A percentile compares a stretch with the other conserved stretches of the same genome.
Evolutionary conservation across 2,329 filamentous ascomycete genomes (phyloP).

Genomic region (Westerdykella ornata): DNA sequence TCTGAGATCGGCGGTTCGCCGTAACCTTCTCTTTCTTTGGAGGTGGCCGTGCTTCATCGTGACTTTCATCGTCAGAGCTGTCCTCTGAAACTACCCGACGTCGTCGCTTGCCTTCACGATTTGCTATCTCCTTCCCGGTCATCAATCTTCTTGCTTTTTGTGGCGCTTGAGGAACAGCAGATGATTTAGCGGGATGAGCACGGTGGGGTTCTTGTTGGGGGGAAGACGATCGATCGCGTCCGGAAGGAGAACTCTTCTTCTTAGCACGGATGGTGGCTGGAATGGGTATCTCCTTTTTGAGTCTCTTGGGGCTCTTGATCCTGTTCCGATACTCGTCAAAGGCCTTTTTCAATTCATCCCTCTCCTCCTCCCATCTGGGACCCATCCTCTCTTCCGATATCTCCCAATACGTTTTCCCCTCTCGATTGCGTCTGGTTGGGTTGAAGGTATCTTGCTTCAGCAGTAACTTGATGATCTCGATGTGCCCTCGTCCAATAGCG

Average conservation of each 20-base stretch:
- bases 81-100: constrained; percentile 32
- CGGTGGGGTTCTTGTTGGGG: constrained; percentile 28
- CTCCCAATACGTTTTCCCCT: constrained; percentile 78
- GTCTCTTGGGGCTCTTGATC: constrained; percentile 31
- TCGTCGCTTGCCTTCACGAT: constrained; percentile 26
- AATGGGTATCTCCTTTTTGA: constrained; percentile 30
- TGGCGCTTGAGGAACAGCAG: constrained; percentile 13
- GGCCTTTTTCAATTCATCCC: constrained; percentile 68
- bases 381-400: constrained; percentile 76
- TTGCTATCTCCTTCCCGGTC: constrained; percentile 34
- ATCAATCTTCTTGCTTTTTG: constrained; percentile 33
- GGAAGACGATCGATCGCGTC: constrained; percentile 31
- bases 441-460: constrained; percentile 74
- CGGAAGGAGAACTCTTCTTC: constrained; percentile 23
- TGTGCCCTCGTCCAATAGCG: constrained; percentile 81
- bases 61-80: constrained; percentile 31
- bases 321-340: constrained; percentile 52
- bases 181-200: constrained; percentile 17
- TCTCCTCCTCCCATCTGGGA: constrained; percentile 85
- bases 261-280: constrained; percentile 24
- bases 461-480: constrained; percentile 75
- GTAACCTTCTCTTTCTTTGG: constrained; percentile 18
- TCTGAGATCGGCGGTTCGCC: constrained; percentile 27
- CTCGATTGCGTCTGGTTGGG: constrained; percentile 65
- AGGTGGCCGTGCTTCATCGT: constrained; percentile 34